A percentile compares a stretch with the other conserved stretches of the same genome.
Conservation (phyloP, 2,329 filamentous ascomycete genomes). For the Curvularia lunata region DNA sequence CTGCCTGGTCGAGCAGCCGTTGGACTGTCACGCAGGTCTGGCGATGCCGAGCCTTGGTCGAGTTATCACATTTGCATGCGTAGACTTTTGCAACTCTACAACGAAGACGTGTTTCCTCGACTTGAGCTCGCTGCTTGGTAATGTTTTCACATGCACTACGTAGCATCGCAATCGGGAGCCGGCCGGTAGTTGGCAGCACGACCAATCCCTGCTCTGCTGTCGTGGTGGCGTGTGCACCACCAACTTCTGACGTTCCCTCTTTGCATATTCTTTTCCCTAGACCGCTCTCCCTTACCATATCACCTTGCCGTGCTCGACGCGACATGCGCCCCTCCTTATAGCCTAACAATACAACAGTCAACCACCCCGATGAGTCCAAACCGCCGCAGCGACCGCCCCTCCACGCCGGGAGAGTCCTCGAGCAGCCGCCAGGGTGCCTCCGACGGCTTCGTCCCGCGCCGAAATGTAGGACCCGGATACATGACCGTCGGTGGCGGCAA, state of each 20-base stretch:
- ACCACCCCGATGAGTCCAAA: conserved; percentile 39
- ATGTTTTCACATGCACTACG: conserved; percentile 6
- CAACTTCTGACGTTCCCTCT: conserved; percentile 20
- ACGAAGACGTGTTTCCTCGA: not conserved
- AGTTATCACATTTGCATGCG: conserved; percentile 2
- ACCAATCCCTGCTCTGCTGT: conserved; percentile 19
- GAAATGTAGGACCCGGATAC: conserved; percentile 65
- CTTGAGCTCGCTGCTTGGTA: not conserved
- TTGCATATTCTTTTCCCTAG: conserved; percentile 21
- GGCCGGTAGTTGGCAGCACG: conserved; percentile 8
- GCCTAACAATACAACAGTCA: conserved; percentile 23
- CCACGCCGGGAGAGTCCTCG: conserved; percentile 36
- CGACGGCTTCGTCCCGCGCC: conserved; percentile 34
- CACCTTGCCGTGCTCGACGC: conserved; percentile 20
- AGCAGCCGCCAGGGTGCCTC: conserved; percentile 34
- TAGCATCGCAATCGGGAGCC: conserved; percentile 9
- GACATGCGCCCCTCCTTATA: conserved; percentile 39
- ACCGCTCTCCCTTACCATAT: conserved; percentile 16
- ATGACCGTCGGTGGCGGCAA: conserved; percentile 88
- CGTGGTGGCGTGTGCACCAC: conserved; percentile 22
- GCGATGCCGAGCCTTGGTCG: conserved; percentile 15
- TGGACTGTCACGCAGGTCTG: conserved; percentile 10
- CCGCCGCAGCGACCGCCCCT: conserved; percentile 28
- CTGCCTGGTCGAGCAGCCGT: conserved; percentile 8
- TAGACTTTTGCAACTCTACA: not conserved